These are phyloP conservation scores for Hanseniaspora pseudoguilliermondii DNA, from an alignment of 805 yeast genomes.

Conservation along the genomic window DNA sequence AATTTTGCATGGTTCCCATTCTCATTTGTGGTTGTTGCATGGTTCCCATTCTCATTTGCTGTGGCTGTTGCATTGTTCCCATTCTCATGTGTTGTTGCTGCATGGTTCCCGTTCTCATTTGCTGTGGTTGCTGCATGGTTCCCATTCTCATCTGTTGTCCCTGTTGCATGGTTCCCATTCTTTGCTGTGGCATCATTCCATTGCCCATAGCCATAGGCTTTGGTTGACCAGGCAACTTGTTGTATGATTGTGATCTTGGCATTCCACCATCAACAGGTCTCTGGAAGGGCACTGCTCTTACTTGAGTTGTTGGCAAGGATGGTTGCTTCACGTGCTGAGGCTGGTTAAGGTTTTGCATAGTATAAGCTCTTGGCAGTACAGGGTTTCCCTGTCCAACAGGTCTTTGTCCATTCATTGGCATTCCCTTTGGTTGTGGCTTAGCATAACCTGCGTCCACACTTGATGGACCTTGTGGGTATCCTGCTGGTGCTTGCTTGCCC, in stretches of 20 bases:
- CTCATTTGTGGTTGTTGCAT: not conserved
- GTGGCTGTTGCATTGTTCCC: not conserved
- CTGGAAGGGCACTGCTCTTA: not conserved
- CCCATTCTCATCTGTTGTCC: not conserved
- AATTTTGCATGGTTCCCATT: not conserved
- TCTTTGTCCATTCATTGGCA: not conserved
- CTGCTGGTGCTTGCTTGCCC: not conserved
- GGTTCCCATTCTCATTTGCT: not conserved
- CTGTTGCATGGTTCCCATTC: slow-evolving; percentile 2
- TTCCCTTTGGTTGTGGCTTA: not conserved
- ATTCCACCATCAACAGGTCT: not conserved
- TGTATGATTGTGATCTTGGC: slow-evolving; percentile 9
- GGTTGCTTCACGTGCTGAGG: not conserved
- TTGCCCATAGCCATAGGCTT: not conserved
- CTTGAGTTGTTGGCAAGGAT: not conserved
- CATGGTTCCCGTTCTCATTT: not conserved
- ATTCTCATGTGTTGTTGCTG: not conserved
- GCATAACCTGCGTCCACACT: not conserved
- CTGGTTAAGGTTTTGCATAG: slow-evolving; percentile 6
- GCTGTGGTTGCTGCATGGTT: not conserved
- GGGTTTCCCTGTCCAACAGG: not conserved
- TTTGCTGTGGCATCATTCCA: not conserved
- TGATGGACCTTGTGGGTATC: not conserved
- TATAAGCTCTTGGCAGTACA: slow-evolving; percentile 9
- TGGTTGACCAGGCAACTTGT: not conserved